phyloP scores from a whole-genome alignment of 2,329 filamentous ascomycete genomes.

The Purpureocillium takamizusanense region DNA sequence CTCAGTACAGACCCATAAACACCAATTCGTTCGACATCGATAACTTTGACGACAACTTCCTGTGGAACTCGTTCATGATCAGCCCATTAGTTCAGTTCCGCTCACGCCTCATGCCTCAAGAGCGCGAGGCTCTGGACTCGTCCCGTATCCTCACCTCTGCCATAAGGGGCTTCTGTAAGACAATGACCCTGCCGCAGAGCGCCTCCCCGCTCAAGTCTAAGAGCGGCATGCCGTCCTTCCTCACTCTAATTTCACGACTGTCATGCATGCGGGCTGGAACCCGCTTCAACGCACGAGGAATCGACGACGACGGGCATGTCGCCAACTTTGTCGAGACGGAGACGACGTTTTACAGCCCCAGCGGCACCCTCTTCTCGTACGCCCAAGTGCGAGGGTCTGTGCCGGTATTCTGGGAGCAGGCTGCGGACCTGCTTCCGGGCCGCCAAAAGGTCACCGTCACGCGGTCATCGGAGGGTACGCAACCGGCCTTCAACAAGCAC shows the following conservation, averaged over 20 bases:
- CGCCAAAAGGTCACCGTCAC: constrained; percentile 94
- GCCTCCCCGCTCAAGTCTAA: constrained; percentile 60
- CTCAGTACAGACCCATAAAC: constrained; percentile 49
- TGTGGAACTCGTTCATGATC: constrained; percentile 99
- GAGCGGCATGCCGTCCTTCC: constrained; percentile 67
- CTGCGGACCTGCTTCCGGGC: constrained; percentile 75
- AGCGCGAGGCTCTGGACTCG: constrained; percentile 71
- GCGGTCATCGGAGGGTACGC: constrained; percentile 78
- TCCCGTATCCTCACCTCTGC: constrained; percentile 87
- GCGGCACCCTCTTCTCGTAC: constrained; percentile 79
- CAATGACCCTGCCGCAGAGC: constrained; percentile 72
- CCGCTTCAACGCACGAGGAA: constrained; percentile 91
- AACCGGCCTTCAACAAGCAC: constrained; percentile 92
- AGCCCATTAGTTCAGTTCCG: constrained; percentile 84
- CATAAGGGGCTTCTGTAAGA: constrained; percentile 85
- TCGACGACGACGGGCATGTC: constrained; percentile 95
- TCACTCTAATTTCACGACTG: constrained; percentile 85
- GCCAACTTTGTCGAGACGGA: constrained; percentile 99
- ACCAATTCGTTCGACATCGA: constrained; percentile 79
- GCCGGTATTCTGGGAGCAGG: constrained; percentile 95
- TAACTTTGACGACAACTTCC: constrained; percentile 81
- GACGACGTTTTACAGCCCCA: constrained; percentile 79
- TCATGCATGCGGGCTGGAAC: constrained; percentile 90
- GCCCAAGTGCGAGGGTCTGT: constrained; percentile 88
- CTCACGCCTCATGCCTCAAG: constrained; percentile 64